Base-by-base conservation (phyloP, 257 asterid genomes). In the Agastache rugosa region DNA sequence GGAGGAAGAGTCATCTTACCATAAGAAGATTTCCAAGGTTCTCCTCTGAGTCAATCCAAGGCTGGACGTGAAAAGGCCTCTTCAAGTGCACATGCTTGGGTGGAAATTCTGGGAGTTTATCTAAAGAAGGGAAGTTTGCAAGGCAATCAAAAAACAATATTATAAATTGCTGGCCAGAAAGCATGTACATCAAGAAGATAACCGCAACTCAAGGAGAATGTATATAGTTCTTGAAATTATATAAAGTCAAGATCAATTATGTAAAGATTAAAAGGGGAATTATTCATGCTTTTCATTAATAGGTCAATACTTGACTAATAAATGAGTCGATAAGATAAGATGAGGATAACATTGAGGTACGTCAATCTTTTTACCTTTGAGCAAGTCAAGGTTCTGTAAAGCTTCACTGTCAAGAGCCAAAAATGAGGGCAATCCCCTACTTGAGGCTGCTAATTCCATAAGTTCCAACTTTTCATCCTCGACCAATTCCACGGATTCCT, bases 391-490 rank as follows among this genome's bases (percentile, higher is more conserved):
- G 80, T 80, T 80, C 70, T 84, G 92, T 63, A 91, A 67, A 58
- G 89, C 73, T 76, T 85, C 96, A 77, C 55, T 70, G 58, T 89
- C 97, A 37, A 93, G 96, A 74, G 92, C 83, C 82, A 78, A 71
- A 76, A 87, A 48, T 9, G 97, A 89, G 80, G 93, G 85, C 77
- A 88, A 69, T 25, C 91, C 92, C 81, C 53, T 83, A 69, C 78
- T 81, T 71, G 84, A 84, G 48, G 91, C 87, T 35, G 96, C 96
- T 54, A 93, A 70, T 85, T 93, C 97, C 96, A 91, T 88, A 69
- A 91, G 94, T 84, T 91, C 98, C 86, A 92, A 71, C 14, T 73
- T 82, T 77, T 90, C 92, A 79, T 92, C 98, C 60, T 92, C 98
- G 12, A 90, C 77, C 78, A 92, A 78, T 64, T 92, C 97, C 61